These are phyloP conservation scores for Vigna reflexopilosa DNA, from an alignment of 306 rosid genomes.

Conservation along the genomic window DNA sequence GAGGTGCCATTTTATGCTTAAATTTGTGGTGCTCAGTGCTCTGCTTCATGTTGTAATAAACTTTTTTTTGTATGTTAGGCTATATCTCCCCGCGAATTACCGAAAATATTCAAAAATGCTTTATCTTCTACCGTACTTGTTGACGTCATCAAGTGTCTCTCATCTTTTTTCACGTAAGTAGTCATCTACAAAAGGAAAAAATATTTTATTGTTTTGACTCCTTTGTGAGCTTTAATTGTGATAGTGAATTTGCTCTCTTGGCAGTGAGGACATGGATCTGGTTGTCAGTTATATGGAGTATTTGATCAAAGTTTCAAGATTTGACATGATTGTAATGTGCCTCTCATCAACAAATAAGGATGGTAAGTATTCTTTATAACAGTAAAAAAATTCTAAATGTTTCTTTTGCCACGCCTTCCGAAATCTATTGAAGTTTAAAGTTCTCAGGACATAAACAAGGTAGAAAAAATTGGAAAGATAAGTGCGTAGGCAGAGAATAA, in stretches of 20 bases:
- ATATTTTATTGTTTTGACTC: conserved; percentile 12
- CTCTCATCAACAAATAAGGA: conserved; percentile 68
- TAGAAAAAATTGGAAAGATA: background rate
- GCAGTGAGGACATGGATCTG: conserved; percentile 81
- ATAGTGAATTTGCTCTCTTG: conserved; percentile 33
- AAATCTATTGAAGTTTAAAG: conserved; percentile 4
- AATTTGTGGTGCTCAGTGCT: conserved; percentile 25
- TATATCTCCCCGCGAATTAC: conserved; percentile 67
- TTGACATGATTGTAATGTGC: conserved; percentile 78
- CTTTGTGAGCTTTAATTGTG: conserved; percentile 36
- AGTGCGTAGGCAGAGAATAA: background rate
- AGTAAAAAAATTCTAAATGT: background rate
- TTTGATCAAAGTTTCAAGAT: conserved; percentile 81
- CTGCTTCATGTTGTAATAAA: conserved; percentile 33
- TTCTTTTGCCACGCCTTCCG: conserved; percentile 14
- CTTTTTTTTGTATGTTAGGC: conserved; percentile 54
- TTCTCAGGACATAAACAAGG: conserved; percentile 22
- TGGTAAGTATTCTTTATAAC: conserved; percentile 57
- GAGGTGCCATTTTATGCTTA: conserved; percentile 13
- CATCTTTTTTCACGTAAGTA: conserved; percentile 81
- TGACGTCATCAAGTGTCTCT: conserved; percentile 80
- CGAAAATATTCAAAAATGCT: conserved; percentile 85
- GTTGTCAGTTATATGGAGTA: conserved; percentile 70
- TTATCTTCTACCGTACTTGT: conserved; percentile 70
- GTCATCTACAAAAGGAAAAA: background rate